These are phyloP conservation scores for Cercospora sojina DNA, from an alignment of 2,329 filamentous ascomycete species.

Conservation along the genomic window DNA sequence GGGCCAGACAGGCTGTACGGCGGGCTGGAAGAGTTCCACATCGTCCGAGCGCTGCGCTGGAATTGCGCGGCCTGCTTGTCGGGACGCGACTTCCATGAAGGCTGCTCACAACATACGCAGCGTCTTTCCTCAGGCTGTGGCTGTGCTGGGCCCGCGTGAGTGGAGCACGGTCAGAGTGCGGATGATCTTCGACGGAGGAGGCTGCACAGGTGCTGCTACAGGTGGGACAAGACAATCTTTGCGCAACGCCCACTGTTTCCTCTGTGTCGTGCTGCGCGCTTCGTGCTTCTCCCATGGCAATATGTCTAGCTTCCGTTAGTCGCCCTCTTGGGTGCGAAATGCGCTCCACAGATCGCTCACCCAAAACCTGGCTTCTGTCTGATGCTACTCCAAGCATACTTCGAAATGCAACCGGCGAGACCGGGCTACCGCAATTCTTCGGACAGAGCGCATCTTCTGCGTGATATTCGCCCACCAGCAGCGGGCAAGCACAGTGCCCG, in stretches of 20 bases:
- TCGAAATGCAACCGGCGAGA: slow-evolving; percentile 10
- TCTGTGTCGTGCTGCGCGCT: slow-evolving; percentile 7
- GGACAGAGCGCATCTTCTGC: slow-evolving; percentile 17
- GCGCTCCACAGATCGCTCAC: not conserved
- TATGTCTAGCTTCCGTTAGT: slow-evolving; percentile 6
- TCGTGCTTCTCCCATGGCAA: slow-evolving; percentile 15
- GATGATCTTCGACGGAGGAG: not conserved
- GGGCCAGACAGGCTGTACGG: not conserved
- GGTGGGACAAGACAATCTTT: not conserved
- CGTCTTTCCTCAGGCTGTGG: not conserved
- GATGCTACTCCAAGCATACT: slow-evolving; percentile 10
- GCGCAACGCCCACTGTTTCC: slow-evolving; percentile 5
- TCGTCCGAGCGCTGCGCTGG: not conserved
- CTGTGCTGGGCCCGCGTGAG: not conserved
- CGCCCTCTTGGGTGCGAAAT: not conserved
- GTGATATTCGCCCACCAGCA: slow-evolving; percentile 19
- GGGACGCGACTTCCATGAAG: not conserved
- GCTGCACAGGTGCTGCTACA: not conserved
- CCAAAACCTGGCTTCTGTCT: slow-evolving; percentile 9
- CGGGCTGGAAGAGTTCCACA: not conserved
- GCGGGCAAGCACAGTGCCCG: slow-evolving; percentile 21
- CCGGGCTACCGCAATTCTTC: slow-evolving; percentile 10
- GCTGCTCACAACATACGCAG: not conserved
- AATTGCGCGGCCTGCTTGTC: not conserved
- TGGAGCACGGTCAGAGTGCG: slow-evolving; percentile 7